Conservation (phyloP, 108 stramenopile species). For the Skeletonema menzelii region DNA sequence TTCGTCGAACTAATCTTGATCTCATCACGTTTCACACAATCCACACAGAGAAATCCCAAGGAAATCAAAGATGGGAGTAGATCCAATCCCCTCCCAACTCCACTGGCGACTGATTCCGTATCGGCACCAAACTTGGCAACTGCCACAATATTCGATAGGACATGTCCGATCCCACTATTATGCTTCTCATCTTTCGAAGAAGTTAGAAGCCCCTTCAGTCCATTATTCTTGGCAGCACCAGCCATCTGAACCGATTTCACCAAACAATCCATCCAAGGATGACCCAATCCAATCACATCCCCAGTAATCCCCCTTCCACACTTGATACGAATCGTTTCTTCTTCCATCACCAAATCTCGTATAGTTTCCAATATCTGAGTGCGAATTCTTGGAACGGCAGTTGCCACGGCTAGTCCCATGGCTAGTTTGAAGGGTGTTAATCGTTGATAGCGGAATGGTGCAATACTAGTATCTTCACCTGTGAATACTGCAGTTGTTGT, state of each 20-base stretch:
- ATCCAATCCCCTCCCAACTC: conserved; percentile 15
- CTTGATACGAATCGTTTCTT: conserved; percentile 31
- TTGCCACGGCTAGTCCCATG: conserved; percentile 46
- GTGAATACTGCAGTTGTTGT: background rate
- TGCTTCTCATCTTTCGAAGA: background rate
- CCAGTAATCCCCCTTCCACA: conserved; percentile 17
- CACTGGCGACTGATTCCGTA: conserved; percentile 7
- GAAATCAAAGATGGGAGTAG: conserved; percentile 38
- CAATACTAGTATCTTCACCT: background rate
- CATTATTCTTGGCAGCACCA: background rate
- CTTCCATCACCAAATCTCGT: conserved; percentile 44
- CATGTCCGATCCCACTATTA: conserved; percentile 3
- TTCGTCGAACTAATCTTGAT: background rate
- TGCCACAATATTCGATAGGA: conserved; percentile 23
- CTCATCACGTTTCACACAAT: conserved; percentile 52
- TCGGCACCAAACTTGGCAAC: conserved; percentile 44
- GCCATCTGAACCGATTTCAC: conserved; percentile 25
- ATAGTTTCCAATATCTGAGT: conserved; percentile 22
- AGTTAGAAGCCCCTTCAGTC: background rate
- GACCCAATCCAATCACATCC: conserved; percentile 16
- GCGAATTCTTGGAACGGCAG: conserved; percentile 46
- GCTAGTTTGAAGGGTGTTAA: conserved; percentile 47
- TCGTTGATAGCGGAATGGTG: conserved; percentile 46
- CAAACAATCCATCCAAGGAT: conserved; percentile 48
- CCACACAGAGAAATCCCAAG: conserved; percentile 46